These are phyloP conservation scores for Coprinopsis sp. DNA, from an alignment of 768 basidiomycete genomes.

Conservation along the genomic window DNA sequence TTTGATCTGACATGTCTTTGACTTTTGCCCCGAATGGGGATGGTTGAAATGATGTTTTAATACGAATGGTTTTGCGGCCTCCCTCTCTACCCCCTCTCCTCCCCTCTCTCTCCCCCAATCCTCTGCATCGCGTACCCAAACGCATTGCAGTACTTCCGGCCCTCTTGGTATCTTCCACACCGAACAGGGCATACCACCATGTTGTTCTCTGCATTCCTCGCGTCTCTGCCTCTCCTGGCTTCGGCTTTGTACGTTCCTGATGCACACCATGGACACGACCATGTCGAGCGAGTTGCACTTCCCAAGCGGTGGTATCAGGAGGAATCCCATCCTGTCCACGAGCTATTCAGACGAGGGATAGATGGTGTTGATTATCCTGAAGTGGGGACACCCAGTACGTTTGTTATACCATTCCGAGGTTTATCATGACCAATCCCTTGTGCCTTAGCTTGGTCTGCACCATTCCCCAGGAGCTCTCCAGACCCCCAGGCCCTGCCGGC, in stretches of 20 bases:
- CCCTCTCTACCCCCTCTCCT: background rate
- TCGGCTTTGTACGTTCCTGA: conserved; percentile 14
- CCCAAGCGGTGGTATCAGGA: conserved; percentile 58
- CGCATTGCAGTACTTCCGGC: background rate
- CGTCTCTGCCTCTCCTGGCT: conserved; percentile 18
- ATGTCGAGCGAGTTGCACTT: conserved; percentile 24
- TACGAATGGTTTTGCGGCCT: conserved; percentile 6
- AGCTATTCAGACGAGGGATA: conserved; percentile 55
- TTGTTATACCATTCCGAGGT: background rate
- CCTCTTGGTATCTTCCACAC: background rate
- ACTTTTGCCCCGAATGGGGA: background rate
- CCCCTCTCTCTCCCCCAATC: background rate
- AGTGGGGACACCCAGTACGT: conserved; percentile 58
- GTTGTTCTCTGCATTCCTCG: conserved; percentile 10
- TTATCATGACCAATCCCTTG: background rate
- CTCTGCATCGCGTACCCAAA: background rate
- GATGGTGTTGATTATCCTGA: conserved; percentile 46
- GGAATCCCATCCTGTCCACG: conserved; percentile 53
- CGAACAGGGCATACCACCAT: conserved; percentile 1
- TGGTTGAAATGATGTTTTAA: conserved; percentile 1
- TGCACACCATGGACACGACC: conserved; percentile 22
- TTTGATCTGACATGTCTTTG: background rate
- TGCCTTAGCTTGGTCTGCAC: conserved; percentile 52
- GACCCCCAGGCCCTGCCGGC: conserved; percentile 51
- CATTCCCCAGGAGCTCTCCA: conserved; percentile 52